Conservation (phyloP, 2,329 filamentous ascomycete species). For the Myriangium duriaei region DNA sequence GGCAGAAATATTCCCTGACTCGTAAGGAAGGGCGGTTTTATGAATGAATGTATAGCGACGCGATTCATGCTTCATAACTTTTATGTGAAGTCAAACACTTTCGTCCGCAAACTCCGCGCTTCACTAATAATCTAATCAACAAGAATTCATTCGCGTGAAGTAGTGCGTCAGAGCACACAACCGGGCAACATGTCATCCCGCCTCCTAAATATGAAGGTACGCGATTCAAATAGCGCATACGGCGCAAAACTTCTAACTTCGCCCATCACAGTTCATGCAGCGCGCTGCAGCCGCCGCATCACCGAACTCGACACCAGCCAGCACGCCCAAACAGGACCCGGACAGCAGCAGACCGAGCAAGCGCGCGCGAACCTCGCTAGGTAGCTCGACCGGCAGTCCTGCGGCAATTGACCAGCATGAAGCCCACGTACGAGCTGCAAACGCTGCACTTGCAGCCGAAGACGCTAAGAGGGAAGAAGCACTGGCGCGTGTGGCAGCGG, state of each 20-base stretch:
- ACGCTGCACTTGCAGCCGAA: constrained; percentile 3
- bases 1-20: too few species aligned
- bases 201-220: constrained; percentile 76
- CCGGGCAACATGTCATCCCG: constrained; percentile 59
- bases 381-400: too few species aligned
- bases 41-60: too few species aligned
- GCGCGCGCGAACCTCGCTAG: background rate
- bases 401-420: too few species aligned
- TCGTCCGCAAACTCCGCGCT: too few species aligned
- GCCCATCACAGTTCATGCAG: constrained; percentile 68
- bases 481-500: constrained; percentile 2
- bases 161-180: background rate
- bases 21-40: too few species aligned
- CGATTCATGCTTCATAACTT: too few species aligned
- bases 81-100: too few species aligned
- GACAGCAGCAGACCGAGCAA: background rate
- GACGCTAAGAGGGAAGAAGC: constrained; percentile 6
- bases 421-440: too few species aligned
- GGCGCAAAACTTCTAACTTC: constrained; percentile 12
- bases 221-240: background rate
- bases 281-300: constrained; percentile 55
- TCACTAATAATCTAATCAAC: too few species aligned
- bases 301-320: constrained; percentile 1
- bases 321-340: background rate
- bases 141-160: too few species aligned